Conservation (phyloP, 495 filamentous ascomycete genomes). For the Xylaria venustula region DNA sequence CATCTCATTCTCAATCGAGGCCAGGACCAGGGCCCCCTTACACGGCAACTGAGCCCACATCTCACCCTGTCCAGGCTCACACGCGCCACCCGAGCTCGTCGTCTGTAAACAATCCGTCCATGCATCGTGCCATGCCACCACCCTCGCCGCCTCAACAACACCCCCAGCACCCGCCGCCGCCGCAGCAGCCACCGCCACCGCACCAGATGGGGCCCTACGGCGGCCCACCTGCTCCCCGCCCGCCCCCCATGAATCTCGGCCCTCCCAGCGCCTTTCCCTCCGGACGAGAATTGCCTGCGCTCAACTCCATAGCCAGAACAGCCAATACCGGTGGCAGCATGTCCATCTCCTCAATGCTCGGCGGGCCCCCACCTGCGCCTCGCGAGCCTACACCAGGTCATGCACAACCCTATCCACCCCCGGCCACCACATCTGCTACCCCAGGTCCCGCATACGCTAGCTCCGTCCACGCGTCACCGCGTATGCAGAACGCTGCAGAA, state of each 20-base stretch:
- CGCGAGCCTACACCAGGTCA: slow-evolving; percentile 51
- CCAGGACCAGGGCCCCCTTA: slow-evolving; percentile 39
- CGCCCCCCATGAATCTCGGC: slow-evolving; percentile 53
- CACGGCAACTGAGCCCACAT: slow-evolving; percentile 41
- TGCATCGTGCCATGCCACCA: slow-evolving; percentile 53
- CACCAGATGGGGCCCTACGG: slow-evolving; percentile 45
- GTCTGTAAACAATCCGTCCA: slow-evolving; percentile 43
- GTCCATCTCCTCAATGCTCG: slow-evolving; percentile 95
- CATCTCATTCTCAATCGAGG: slow-evolving; percentile 35
- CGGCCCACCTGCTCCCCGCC: slow-evolving; percentile 42
- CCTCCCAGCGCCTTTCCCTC: slow-evolving; percentile 50
- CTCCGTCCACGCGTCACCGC: slow-evolving; percentile 52
- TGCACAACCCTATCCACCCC: slow-evolving; percentile 54
- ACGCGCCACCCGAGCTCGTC: slow-evolving; percentile 55
- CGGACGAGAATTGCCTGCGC: slow-evolving; percentile 54
- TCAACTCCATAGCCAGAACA: slow-evolving; percentile 47
- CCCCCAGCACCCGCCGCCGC: slow-evolving; percentile 9
- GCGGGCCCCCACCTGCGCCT: slow-evolving; percentile 53
- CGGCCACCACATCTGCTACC: slow-evolving; percentile 51
- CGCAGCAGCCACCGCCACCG: slow-evolving; percentile 34
- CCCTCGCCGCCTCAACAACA: slow-evolving; percentile 50
- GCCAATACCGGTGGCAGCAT: slow-evolving; percentile 67
- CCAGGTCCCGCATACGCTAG: slow-evolving; percentile 43
- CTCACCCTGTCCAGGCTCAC: slow-evolving; percentile 44
- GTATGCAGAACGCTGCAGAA: slow-evolving; percentile 49